Percentiles rank a stretch among this genome's conserved stretches.
Evolutionary conservation across 441 rosid genomes (phyloP).

Genomic region (Populus tomentosa): DNA sequence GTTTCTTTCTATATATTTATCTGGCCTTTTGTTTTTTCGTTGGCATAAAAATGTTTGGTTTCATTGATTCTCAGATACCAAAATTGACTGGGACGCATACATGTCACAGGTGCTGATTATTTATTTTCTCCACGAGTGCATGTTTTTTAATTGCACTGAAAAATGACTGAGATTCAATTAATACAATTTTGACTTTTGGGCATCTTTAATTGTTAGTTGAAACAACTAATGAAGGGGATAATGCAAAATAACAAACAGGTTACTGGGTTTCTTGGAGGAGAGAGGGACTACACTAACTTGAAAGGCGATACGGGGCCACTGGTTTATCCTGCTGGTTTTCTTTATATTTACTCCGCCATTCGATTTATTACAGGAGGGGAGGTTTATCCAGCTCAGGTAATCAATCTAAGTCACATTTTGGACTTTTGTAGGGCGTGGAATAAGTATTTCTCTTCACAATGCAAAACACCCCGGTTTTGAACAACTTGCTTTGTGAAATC

Average conservation of each 20-base stretch:
- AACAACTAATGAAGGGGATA: not conserved
- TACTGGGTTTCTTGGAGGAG: constrained; percentile 81
- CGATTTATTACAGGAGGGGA: constrained; percentile 67
- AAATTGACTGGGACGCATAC: constrained; percentile 99
- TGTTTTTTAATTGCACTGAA: not conserved
- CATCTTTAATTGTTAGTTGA: constrained; percentile 3
- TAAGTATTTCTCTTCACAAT: not conserved
- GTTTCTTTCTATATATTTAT: not conserved
- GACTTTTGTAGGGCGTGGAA: not conserved
- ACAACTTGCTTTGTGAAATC: not conserved
- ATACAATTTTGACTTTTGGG: not conserved
- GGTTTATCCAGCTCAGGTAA: constrained; percentile 80
- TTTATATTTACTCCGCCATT: constrained; percentile 78
- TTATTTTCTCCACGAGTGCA: not conserved
- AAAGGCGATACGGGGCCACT: constrained; percentile 95
- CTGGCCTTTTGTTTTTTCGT: not conserved
- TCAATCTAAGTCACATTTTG: not conserved
- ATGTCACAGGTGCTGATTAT: constrained; percentile 66
- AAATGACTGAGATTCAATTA: not conserved
- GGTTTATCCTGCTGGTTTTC: constrained; percentile 96
- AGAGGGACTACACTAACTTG: constrained; percentile 75
- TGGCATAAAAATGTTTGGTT: not conserved
- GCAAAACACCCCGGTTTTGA: not conserved
- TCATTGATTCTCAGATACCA: constrained; percentile 57
- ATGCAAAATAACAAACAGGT: constrained; percentile 42